Evolutionary conservation across 441 rosid species (phyloP), one percentile per base, ranked within the genome.

Genomic region (Populus hybrid): DNA sequence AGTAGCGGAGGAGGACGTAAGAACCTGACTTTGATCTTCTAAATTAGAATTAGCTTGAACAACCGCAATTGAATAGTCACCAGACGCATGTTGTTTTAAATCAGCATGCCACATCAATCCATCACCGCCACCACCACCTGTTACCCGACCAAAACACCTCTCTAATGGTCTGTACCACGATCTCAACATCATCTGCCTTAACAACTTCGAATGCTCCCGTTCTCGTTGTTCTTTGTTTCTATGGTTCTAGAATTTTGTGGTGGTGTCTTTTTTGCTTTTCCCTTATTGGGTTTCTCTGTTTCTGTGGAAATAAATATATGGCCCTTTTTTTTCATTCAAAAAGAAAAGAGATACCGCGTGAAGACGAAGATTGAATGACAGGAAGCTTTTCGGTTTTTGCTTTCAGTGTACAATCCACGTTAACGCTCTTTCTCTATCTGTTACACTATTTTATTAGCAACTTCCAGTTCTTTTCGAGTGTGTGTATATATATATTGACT

Each of bases 1-100:
- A 78, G 97, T 93, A 16, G 90, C 91, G 5, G 86, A 90, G 4
- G 97, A 85, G 28, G 95, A 90, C 0, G 97, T 87, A 61, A 84
- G 88, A 7, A 94, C 98, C 80, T 94, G 97, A 53, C 97, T 89
- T 79, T 94, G 98, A 78, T 94, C 98, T 71, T 94, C 98, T 0
- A 94, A 77, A 38, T 83, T 81, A 3, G 91, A 82, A 81, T 94
- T 94, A 0, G 97, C 98, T 74, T 94, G 98, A 35, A 93, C 94
- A 8, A 93, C 98, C 3, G 97, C 97, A 77, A 94, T 93, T 81
- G 98, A 94, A 81, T 85, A 93, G 78, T 94, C 97, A 5, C 98
- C 98, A 2, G 87, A 83, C 30, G 97, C 95, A 28, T 94, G 94
- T 0, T 90, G 90, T 71, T 83, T 90, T 82, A 93, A 86, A 65